A percentile compares a stretch with the other conserved stretches of the same genome.
These are phyloP conservation scores for Sphaerulina populicola DNA, from an alignment of 2,329 filamentous ascomycete species.

Conservation along the genomic window DNA sequence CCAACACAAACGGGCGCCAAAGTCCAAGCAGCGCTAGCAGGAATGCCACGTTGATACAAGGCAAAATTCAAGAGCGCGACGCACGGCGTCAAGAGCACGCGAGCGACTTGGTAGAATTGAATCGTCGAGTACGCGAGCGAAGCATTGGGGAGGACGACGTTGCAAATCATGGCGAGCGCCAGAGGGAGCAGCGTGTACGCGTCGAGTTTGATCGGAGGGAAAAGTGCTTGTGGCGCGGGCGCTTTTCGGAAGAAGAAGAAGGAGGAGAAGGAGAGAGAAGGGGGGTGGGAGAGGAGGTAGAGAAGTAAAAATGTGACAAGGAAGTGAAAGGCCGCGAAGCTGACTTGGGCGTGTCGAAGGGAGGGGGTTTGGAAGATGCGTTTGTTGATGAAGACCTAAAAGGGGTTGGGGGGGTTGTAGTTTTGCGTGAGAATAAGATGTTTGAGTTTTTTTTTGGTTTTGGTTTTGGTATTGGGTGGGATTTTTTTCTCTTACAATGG, in stretches of 20 bases:
- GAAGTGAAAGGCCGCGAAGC: constrained; percentile 63
- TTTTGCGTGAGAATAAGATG: neutral
- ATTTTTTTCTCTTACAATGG: constrained; percentile 17
- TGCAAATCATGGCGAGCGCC: constrained; percentile 59
- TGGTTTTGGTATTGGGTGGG: too few relatives aligned
- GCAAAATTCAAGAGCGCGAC: constrained; percentile 58
- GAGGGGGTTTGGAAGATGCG: constrained; percentile 57
- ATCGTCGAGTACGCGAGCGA: constrained; percentile 60
- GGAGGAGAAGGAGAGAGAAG: too few relatives aligned
- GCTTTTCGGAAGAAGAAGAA: too few relatives aligned
- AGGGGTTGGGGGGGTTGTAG: too few relatives aligned
- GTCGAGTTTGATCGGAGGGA: constrained; percentile 49
- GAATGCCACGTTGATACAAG: constrained; percentile 51
- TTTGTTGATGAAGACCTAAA: constrained; percentile 61
- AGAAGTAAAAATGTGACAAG: constrained; percentile 57
- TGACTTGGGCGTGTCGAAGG: constrained; percentile 54
- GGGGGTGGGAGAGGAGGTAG: constrained; percentile 52
- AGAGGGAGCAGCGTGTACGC: constrained; percentile 54
- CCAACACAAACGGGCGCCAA: constrained; percentile 55
- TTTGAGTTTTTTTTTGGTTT: neutral
- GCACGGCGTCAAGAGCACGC: constrained; percentile 57
- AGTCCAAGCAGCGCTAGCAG: constrained; percentile 46
- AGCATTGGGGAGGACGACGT: constrained; percentile 61
- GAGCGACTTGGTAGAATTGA: constrained; percentile 62
- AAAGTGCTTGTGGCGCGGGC: constrained; percentile 50